phyloP scores from a whole-genome alignment of 106 monocot species.

The Phalaenopsis aphrodite region DNA sequence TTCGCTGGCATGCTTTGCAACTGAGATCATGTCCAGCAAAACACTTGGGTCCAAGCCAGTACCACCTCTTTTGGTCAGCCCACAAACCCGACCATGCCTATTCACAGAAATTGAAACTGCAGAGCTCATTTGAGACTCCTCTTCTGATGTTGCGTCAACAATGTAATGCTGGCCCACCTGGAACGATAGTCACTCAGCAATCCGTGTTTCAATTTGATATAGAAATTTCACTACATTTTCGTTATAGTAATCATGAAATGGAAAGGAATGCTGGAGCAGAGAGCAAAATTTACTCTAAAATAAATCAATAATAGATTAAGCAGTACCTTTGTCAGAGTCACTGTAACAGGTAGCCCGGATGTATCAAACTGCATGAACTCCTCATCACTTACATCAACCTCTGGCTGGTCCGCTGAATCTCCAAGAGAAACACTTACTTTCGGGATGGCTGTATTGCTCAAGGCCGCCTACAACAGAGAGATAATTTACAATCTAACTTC shows the following conservation, averaged over 20 bases:
- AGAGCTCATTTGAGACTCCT: slow-evolving; percentile 95
- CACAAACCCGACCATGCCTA: slow-evolving; percentile 71
- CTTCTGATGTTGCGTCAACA: slow-evolving; percentile 88
- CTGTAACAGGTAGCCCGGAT: slow-evolving; percentile 61
- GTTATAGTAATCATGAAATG: not conserved
- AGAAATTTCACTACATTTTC: not conserved
- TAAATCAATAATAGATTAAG: not conserved
- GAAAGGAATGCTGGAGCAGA: not conserved
- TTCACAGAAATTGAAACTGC: slow-evolving; percentile 87
- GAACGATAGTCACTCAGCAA: not conserved
- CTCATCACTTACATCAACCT: slow-evolving; percentile 80
- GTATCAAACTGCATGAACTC: slow-evolving; percentile 94
- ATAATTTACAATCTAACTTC: not conserved
- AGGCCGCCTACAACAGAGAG: slow-evolving; percentile 54
- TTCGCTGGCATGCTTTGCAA: slow-evolving; percentile 63
- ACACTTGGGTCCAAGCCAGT: slow-evolving; percentile 78
- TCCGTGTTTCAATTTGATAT: not conserved
- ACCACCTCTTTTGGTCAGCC: slow-evolving; percentile 75
- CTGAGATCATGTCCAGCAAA: slow-evolving; percentile 83
- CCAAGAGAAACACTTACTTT: slow-evolving; percentile 68
- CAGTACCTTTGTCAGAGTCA: slow-evolving; percentile 81
- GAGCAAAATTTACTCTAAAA: not conserved
- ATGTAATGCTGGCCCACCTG: slow-evolving; percentile 89
- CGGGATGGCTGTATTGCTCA: slow-evolving; percentile 80
- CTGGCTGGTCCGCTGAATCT: slow-evolving; percentile 59